These are phyloP conservation scores for Calonectria multiphialidica DNA, from an alignment of 2,329 filamentous ascomycete genomes.

Conservation along the genomic window DNA sequence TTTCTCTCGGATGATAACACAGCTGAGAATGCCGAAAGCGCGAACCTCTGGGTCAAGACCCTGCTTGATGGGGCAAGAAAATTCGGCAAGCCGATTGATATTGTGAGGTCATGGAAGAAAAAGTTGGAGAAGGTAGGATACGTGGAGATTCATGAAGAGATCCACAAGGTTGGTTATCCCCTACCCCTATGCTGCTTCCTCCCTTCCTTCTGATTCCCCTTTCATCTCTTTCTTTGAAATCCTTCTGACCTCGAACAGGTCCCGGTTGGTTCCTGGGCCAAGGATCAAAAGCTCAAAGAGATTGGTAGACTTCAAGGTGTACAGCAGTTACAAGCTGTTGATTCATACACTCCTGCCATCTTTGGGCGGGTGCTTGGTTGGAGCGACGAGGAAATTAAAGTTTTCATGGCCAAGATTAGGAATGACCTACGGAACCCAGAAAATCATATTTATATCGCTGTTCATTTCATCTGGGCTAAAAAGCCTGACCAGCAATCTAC, in stretches of 20 bases:
- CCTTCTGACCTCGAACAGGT: not conserved
- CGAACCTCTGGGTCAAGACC: not conserved
- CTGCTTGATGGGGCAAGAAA: not conserved
- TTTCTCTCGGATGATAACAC: constrained; percentile 5
- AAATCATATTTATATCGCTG: constrained; percentile 33
- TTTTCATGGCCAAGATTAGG: constrained; percentile 36
- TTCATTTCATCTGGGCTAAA: constrained; percentile 35
- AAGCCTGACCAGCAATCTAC: constrained; percentile 7
- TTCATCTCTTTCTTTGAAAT: no score
- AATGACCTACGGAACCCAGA: constrained; percentile 29
- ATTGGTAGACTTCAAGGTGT: constrained; percentile 30
- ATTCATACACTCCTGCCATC: constrained; percentile 29
- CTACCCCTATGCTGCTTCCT: no score
- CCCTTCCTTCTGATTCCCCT: no score
- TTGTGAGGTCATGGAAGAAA: not conserved
- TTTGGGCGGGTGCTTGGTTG: constrained; percentile 35
- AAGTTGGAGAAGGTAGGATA: constrained; percentile 1
- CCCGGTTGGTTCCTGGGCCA: constrained; percentile 26
- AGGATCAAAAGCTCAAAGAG: constrained; percentile 25
- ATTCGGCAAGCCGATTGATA: constrained; percentile 7
- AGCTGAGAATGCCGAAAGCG: not conserved
- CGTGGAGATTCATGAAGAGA: constrained; percentile 15
- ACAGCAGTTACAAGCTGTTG: constrained; percentile 32
- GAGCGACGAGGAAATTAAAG: constrained; percentile 32
- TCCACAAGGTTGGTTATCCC: not conserved